phyloP scores from a whole-genome alignment of 345 rosid genomes.

The Orychophragmus violaceus region DNA sequence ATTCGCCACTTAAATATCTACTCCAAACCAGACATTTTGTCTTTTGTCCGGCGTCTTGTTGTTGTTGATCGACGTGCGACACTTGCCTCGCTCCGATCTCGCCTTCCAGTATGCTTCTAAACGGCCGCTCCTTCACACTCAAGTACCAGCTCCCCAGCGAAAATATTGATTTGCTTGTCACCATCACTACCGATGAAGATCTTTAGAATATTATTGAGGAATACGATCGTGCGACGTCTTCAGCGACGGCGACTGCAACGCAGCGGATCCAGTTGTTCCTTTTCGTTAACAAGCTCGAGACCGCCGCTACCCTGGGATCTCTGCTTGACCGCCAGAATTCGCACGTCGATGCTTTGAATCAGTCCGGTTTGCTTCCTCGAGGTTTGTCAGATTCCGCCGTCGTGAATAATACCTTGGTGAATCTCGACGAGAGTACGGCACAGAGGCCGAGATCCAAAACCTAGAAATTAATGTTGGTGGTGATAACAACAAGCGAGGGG shows the following conservation, averaged over 20 bases:
- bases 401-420: constrained; percentile 39
- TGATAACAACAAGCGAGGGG: constrained; percentile 31
- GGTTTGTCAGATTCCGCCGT: constrained; percentile 62
- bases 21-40: too few relatives aligned
- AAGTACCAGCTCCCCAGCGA: constrained; percentile 86
- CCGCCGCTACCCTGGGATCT: constrained; percentile 65
- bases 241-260: constrained; percentile 36
- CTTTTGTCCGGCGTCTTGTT: constrained; percentile 51
- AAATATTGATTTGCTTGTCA: constrained; percentile 75
- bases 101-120: constrained; percentile 64
- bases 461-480: constrained; percentile 10
- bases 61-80: constrained; percentile 62
- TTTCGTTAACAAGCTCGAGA: constrained; percentile 64
- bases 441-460: constrained; percentile 19
- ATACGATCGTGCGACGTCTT: constrained; percentile 46
- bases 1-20: too few relatives aligned
- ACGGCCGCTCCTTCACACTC: constrained; percentile 57
- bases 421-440: constrained; percentile 41
- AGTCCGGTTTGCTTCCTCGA: constrained; percentile 57
- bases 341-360: constrained; percentile 74
- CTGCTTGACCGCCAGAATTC: constrained; percentile 65
- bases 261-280: constrained; percentile 57
- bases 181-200: constrained; percentile 73
- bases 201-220: constrained; percentile 82
- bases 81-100: constrained; percentile 41